Evolutionary conservation across 192 early-diverging fungal species (phyloP), one percentile per base, ranked within the genome.

Genomic region (Chytriomyces hyalinus): DNA sequence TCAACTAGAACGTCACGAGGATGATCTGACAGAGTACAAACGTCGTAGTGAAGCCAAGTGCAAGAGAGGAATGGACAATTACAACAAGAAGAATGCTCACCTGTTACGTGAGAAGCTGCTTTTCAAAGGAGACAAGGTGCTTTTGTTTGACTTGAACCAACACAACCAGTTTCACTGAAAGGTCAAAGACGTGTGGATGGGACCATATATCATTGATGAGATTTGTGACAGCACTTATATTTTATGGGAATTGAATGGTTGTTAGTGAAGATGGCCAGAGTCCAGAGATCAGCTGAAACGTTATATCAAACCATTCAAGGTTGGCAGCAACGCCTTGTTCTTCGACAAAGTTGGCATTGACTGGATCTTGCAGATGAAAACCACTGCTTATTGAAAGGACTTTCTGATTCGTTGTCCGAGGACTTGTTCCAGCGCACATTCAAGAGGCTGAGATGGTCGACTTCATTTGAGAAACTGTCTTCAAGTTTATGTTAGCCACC

Each of bases 21-120:
- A 15, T 10, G 65, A 67, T 45, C 47, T 67, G 43, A 11, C 1
- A 0, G 28, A 67, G 6, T n/a, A 46, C 36, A 67, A 67, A 20
- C 24, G 43, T 11, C 9, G 43, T 15, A 2, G 36, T 45, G 65
- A 28, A 1, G 28, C 10, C 6, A 1, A 20, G 7, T 1, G 65
- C 17, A 24, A 67, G 36, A 28, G 65, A 46, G 65, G 65, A 17
- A 46, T 46, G 1, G 65, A 67, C 2, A 46, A 67, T 4, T 67
- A 67, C 20, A 67, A 67, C 20, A 20, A 67, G 43, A 67, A 67
- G 36, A 10, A 67, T 46, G 47, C 10, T n/a, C 20, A 67, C 11
- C 65, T n/a, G 43, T 13, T 67, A 0, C 6, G 65, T 7, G 20
- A 46, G 1, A 1, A 46, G 36, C 6, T 1, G 65, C 44, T 67